Percentiles rank a stretch among this genome's conserved stretches.
Conservation (phyloP, 257 asterid genomes). For the Nicotiana knightiana region DNA sequence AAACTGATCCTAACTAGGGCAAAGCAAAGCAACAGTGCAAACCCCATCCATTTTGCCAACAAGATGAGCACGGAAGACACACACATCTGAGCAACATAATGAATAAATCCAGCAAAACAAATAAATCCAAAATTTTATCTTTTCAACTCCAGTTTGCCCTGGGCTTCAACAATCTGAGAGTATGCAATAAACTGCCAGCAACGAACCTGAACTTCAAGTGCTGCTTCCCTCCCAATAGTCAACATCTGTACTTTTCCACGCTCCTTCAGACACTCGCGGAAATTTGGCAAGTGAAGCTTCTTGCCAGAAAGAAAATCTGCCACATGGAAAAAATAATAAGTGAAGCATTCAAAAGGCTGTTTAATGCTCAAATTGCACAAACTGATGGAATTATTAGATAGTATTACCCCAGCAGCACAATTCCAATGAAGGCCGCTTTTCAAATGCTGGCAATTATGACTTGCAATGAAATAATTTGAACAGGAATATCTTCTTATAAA, state of each 20-base stretch:
- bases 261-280: conserved; percentile 84
- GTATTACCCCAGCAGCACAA: conserved; percentile 99
- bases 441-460: conserved; percentile 94
- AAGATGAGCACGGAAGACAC: background rate
- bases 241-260: conserved; percentile 89
- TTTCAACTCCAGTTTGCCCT: conserved; percentile 4
- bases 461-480: conserved; percentile 55
- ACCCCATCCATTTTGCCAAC: background rate
- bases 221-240: conserved; percentile 97
- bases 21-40: background rate
- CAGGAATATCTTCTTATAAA: conserved; percentile 30
- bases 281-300: conserved; percentile 91
- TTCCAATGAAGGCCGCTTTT: conserved; percentile 87
- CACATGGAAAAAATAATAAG: conserved; percentile 72
- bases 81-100: background rate
- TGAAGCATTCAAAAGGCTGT: conserved; percentile 46
- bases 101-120: conserved; percentile 1
- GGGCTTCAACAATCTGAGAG: background rate
- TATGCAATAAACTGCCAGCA: conserved; percentile 13
- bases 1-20: background rate
- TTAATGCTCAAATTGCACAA: conserved; percentile 65
- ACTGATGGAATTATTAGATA: conserved; percentile 60
- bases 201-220: conserved; percentile 94
- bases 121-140: background rate
- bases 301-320: conserved; percentile 78